Evolutionary conservation across 2,329 filamentous ascomycete species (phyloP).

Genomic region (Rhinocladiella mackenziei): DNA sequence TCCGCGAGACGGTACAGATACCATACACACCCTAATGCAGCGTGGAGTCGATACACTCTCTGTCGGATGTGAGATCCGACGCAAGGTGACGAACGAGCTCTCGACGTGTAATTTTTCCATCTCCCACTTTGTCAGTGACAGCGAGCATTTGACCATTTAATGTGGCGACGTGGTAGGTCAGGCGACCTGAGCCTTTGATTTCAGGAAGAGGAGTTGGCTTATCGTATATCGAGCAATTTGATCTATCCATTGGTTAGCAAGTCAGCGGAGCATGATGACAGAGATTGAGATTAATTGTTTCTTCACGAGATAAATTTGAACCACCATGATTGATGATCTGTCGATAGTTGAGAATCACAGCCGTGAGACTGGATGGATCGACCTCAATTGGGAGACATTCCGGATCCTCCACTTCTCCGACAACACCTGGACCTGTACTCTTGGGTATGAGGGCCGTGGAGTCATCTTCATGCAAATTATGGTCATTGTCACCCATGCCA

Average conservation of each 20-base stretch:
- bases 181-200: slow-evolving; percentile 21
- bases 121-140: slow-evolving; percentile 31
- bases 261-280: not conserved
- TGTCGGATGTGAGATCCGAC: slow-evolving; percentile 23
- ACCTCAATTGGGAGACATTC: slow-evolving; percentile 30
- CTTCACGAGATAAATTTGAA: slow-evolving; percentile 25
- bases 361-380: slow-evolving; percentile 19
- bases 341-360: slow-evolving; percentile 29
- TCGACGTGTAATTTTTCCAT: slow-evolving; percentile 27
- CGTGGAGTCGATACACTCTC: slow-evolving; percentile 13
- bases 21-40: slow-evolving; percentile 18
- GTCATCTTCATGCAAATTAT: not conserved
- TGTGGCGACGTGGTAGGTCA: slow-evolving; percentile 22
- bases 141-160: slow-evolving; percentile 26
- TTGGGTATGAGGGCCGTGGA: not conserved
- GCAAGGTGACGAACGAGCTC: slow-evolving; percentile 27
- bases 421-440: no score
- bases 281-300: slow-evolving; percentile 21
- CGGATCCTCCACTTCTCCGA: slow-evolving; percentile 29
- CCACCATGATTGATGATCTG: slow-evolving; percentile 20
- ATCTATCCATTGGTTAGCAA: slow-evolving; percentile 4
- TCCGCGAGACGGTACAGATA: slow-evolving; percentile 23
- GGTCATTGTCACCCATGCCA: not conserved
- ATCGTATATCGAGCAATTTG: slow-evolving; percentile 26
- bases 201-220: slow-evolving; percentile 23